Base-by-base conservation (phyloP, 768 basidiomycete genomes). In the Macrolepiota fuliginosa region DNA sequence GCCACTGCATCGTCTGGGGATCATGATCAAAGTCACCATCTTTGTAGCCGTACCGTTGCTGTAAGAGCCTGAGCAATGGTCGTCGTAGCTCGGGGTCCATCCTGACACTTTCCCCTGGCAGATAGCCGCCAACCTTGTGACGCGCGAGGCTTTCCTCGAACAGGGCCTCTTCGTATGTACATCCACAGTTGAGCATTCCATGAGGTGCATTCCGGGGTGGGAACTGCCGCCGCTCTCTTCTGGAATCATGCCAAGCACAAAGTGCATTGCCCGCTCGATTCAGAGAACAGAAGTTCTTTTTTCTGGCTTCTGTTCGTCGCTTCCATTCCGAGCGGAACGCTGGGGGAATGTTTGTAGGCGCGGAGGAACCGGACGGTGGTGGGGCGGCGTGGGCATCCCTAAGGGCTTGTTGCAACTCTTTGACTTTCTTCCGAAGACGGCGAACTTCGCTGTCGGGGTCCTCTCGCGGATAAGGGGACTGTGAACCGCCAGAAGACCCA, bases 31-130 rank as follows among this genome's bases (percentile, higher is more conserved):
- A 94, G 69, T 94, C 92, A 1, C 92, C 92, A 71, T 94, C 92
- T 58, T 82, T 82, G 73, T 94, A 94, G 27, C 81, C 83, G 68
- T 91, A 94, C 42, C 91, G 83, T 65, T 82, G 69, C 71, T 92
- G 79, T 35, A 94, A 76, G 35, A 94, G 76, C 72, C 79, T 83
- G 63, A 94, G 79, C 49, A 94, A 81, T 29, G 91, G 90, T 63
- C 93, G 93, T 42, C 92, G 84, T 62, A 94, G 76, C 37, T 89
- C 91, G 10, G 92, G 92, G 68, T 94, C 92, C 91, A 94, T 94
- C 68, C 92, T 87, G 54, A 94, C 92, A 59, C 73, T 87, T 71
- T 93, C 92, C 56, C 92, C 92, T 0, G 92, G 92, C 63, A 84
- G 84, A 68, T 93, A 94, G 70, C 88, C 87, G 25, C 92, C 92